Conservation (phyloP, 1,284 basidiomycete species). For the Abortiporus biennis region DNA sequence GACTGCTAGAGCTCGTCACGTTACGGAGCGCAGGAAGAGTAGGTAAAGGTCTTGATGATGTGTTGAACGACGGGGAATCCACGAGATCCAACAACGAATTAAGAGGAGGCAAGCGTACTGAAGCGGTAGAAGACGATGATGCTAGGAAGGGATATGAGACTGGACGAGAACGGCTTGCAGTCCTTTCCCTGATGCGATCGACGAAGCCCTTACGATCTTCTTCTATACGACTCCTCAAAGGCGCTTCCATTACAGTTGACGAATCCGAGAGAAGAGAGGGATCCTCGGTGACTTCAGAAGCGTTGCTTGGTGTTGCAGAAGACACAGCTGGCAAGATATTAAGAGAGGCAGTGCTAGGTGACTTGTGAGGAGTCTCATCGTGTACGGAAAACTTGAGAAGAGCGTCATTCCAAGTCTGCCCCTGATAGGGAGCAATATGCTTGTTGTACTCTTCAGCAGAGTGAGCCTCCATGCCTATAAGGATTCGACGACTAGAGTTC, state of each 20-base stretch:
- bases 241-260: constrained; percentile 11
- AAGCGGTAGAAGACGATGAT: too few species aligned
- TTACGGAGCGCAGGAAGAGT: too few species aligned
- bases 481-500: constrained; percentile 35
- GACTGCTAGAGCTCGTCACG: neutral
- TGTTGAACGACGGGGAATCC: too few species aligned
- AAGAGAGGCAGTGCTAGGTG: constrained; percentile 17
- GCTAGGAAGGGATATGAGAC: neutral
- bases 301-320: constrained; percentile 8
- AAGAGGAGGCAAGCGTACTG: too few species aligned
- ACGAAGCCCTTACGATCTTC: constrained; percentile 1
- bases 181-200: constrained; percentile 1
- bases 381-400: constrained; percentile 57
- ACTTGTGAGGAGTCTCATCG: constrained; percentile 42
- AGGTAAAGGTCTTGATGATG: too few species aligned
- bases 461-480: constrained; percentile 57
- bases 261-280: constrained; percentile 9
- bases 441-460: constrained; percentile 50
- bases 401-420: constrained; percentile 46
- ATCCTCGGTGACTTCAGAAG: constrained; percentile 10
- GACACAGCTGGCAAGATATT: constrained; percentile 4
- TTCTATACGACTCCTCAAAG: constrained; percentile 1
- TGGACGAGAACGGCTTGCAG: constrained; percentile 1
- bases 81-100: too few species aligned
- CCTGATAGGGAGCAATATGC: constrained; percentile 41